These are phyloP conservation scores for Conoideocrella luteorostrata DNA, from an alignment of 2,329 filamentous ascomycete genomes.

Conservation along the genomic window DNA sequence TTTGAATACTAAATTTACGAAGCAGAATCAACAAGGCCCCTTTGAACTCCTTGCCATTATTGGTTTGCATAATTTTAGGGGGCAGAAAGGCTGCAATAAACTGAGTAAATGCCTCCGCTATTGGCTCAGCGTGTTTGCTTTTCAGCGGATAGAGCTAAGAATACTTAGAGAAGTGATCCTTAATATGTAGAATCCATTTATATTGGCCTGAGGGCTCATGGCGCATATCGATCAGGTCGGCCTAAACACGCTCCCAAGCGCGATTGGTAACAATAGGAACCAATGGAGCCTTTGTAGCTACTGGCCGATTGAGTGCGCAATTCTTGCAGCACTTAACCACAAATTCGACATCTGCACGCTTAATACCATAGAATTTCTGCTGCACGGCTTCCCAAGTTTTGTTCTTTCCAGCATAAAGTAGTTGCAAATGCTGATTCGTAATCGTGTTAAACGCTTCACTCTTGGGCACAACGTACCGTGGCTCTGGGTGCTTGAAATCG, in stretches of 20 bases:
- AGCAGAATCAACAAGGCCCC: slow-evolving; percentile 6
- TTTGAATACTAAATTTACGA: slow-evolving; percentile 6
- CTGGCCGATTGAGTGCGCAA: slow-evolving; percentile 4
- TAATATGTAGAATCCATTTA: slow-evolving; percentile 8
- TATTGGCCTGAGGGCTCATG: slow-evolving; percentile 6
- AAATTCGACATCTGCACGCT: slow-evolving; percentile 3
- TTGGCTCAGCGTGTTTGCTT: slow-evolving; percentile 5
- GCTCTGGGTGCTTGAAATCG: slow-evolving; percentile 3
- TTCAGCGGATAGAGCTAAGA: slow-evolving; percentile 4
- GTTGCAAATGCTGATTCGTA: slow-evolving; percentile 5
- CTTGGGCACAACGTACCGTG: slow-evolving; percentile 3
- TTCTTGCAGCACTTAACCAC: slow-evolving; percentile 4
- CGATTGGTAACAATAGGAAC: slow-evolving; percentile 5
- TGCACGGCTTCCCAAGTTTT: slow-evolving; percentile 4
- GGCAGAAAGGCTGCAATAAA: slow-evolving; percentile 6
- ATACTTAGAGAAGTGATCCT: slow-evolving; percentile 7
- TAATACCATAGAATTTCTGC: slow-evolving; percentile 6
- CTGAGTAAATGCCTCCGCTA: slow-evolving; percentile 2
- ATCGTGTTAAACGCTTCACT: slow-evolving; percentile 4
- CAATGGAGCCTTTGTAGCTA: slow-evolving; percentile 5
- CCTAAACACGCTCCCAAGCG: slow-evolving; percentile 5
- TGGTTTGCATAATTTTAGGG: slow-evolving; percentile 4
- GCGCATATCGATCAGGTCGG: slow-evolving; percentile 7
- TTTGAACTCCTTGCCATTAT: slow-evolving; percentile 7
- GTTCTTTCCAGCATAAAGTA: slow-evolving; percentile 3